phyloP scores from a whole-genome alignment of 2,329 filamentous ascomycete genomes.

The Calonectria hawksworthii region DNA sequence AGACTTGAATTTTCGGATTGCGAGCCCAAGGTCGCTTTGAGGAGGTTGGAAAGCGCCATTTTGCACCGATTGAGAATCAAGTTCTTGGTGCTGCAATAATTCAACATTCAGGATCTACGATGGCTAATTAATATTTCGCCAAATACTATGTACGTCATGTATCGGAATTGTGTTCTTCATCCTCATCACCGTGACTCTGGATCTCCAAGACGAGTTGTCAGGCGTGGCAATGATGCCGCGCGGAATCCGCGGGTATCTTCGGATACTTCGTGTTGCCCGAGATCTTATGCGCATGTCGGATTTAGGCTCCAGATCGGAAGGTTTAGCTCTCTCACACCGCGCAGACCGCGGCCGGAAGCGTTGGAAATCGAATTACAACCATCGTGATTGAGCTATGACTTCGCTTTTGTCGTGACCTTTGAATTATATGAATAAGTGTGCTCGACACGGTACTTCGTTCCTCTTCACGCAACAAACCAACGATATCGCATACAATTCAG shows the following conservation, averaged over 20 bases:
- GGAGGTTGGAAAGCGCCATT: neutral
- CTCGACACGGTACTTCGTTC: neutral
- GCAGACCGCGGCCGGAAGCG: neutral
- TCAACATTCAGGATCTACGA: neutral
- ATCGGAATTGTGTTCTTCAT: neutral
- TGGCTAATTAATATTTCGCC: neutral
- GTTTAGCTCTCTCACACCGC: neutral
- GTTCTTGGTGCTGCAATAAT: neutral
- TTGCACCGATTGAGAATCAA: neutral
- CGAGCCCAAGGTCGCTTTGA: neutral
- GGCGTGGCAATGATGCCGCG: neutral
- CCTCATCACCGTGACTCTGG: neutral
- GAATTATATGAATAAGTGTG: neutral
- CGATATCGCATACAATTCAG: neutral
- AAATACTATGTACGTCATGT: neutral
- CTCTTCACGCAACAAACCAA: neutral
- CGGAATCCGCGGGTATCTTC: neutral
- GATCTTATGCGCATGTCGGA: neutral
- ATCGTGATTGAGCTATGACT: neutral
- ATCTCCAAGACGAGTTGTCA: neutral
- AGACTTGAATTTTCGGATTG: neutral
- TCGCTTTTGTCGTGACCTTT: neutral
- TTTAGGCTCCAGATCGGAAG: neutral
- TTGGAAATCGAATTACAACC: neutral
- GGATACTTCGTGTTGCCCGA: neutral